Conservation (phyloP, 768 basidiomycete genomes). For the Boletus vinaceobasis region DNA sequence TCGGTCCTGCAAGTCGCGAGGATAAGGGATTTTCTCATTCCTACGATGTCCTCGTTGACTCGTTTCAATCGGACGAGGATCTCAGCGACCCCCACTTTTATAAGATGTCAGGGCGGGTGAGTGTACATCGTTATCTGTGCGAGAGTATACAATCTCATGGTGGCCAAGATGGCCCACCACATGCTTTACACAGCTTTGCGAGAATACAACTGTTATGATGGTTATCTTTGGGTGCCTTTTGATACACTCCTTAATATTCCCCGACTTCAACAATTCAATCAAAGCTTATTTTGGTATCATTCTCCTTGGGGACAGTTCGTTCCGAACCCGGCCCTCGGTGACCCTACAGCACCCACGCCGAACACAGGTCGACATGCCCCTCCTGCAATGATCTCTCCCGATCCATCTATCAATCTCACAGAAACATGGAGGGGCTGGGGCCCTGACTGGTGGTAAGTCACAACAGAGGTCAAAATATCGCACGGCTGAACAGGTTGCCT, state of each 20-base stretch:
- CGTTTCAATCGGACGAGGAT: conserved; percentile 45
- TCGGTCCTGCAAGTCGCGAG: conserved; percentile 46
- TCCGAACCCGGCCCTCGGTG: conserved; percentile 35
- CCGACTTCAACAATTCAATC: conserved; percentile 44
- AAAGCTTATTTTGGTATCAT: conserved; percentile 47
- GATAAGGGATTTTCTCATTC: conserved; percentile 47
- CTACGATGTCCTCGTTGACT: conserved; percentile 48
- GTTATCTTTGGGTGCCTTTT: conserved; percentile 53
- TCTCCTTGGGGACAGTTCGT: conserved; percentile 44
- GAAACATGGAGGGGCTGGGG: conserved; percentile 41
- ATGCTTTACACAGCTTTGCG: conserved; percentile 48
- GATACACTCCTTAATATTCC: conserved; percentile 50
- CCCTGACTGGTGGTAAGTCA: conserved; percentile 42
- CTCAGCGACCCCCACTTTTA: conserved; percentile 35
- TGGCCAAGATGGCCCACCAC: conserved; percentile 45
- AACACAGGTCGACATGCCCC: conserved; percentile 35
- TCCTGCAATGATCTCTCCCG: conserved; percentile 41
- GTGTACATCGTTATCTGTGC: conserved; percentile 4
- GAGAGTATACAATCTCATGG: not conserved
- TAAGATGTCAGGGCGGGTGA: conserved; percentile 43
- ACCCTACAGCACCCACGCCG: conserved; percentile 8
- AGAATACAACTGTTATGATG: conserved; percentile 44
- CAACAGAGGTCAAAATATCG: not conserved
- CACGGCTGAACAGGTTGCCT: conserved; percentile 4
- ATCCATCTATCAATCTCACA: conserved; percentile 36